Base-by-base conservation (phyloP, 331 rosid species). In the Malus hybrid region DNA sequence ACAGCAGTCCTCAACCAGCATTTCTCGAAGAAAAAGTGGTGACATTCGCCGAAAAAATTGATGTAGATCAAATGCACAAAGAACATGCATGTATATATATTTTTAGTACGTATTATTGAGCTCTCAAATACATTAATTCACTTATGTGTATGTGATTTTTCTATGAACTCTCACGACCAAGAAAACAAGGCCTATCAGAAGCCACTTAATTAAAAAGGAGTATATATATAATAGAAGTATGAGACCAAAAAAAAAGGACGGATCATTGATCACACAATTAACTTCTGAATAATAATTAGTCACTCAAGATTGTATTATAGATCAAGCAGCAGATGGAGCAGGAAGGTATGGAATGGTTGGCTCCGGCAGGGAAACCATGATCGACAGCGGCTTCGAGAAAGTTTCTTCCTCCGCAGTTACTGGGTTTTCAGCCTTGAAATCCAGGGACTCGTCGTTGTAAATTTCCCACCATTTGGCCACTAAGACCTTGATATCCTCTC, bases 401-500 rank as follows among this genome's bases (percentile, higher is more conserved):
- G 86, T 30, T 58, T 83, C 79, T 10, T 36, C 87, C 19, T 36
- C 82, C 6, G 69, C 14, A 7, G 62, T 44, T 22, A 39, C 77
- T 13, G 26, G 86, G 73, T 55, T 70, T 78, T 80, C 78, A 1
- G 71, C 72, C 79, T 87, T 89, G 66, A 78, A 84, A 60, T 87
- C 89, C 22, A 89, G 86, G 62, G 92, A 84, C 68, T 73, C 73
- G 30, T 89, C 94, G 74, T 87, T 75, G 29, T 84, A 87, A 36
- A 89, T 76, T 14, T 89, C 88, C 93, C 91, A 84, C 93, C 91
- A 89, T 81, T 85, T 89, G n/a, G 78, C 71, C 24, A 89, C 91
- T 63, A 89, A 81, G 42, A 69, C 64, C 77, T 84, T 86, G 77
- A 86, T 79, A 74, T 84, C 93, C 69, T 86, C 87, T 79, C 91